phyloP scores from a whole-genome alignment of 2,329 filamentous ascomycete species.

The Penicillium sp. region DNA sequence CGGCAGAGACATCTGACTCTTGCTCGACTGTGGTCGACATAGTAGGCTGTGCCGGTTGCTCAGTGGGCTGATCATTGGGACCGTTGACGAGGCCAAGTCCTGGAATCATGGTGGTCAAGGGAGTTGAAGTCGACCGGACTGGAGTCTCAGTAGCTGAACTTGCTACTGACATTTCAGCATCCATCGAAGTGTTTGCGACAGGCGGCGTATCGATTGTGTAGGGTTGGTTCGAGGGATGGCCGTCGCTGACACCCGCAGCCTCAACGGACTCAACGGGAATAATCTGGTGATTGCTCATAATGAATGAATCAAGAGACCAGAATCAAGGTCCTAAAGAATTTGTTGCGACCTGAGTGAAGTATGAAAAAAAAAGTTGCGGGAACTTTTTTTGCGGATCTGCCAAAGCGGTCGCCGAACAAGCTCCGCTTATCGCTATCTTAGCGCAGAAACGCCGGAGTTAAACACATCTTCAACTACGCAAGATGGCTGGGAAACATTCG shows the following conservation, averaged over 20 bases:
- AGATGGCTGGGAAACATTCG: conserved; percentile 16
- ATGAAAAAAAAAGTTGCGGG: conserved; percentile 14
- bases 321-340: background rate
- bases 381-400: conserved; percentile 32
- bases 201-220: conserved; percentile 31
- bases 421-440: conserved; percentile 30
- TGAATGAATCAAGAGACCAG: conserved; percentile 3
- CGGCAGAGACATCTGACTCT: background rate
- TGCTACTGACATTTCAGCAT: conserved; percentile 29
- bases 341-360: conserved; percentile 2
- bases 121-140: conserved; percentile 12
- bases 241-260: conserved; percentile 18
- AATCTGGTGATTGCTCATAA: conserved; percentile 28
- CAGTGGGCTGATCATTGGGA: conserved; percentile 11
- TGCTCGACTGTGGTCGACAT: background rate
- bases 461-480: conserved; percentile 4
- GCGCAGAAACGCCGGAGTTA: background rate
- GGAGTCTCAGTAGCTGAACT: conserved; percentile 4
- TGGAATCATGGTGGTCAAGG: conserved; percentile 32
- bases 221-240: conserved; percentile 27
- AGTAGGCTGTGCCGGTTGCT: background rate
- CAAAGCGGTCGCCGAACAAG: conserved; percentile 26
- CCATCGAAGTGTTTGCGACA: conserved; percentile 33
- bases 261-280: background rate
- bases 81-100: conserved; percentile 38